Evolutionary conservation across 768 basidiomycete genomes (phyloP), one percentile per base, ranked within the genome.

Genomic region (Tephrocybe rancida): DNA sequence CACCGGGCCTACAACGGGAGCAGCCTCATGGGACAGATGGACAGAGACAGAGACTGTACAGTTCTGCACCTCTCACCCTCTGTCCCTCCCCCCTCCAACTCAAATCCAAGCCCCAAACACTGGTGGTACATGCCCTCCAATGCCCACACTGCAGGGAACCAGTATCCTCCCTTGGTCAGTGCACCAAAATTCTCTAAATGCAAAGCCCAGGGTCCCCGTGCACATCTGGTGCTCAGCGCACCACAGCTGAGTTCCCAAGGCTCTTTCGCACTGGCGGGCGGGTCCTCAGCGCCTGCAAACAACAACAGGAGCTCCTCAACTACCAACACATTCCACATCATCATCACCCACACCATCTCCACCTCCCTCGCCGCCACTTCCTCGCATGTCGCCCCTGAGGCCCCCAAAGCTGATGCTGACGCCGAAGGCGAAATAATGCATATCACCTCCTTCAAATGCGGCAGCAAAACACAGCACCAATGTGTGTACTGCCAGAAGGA

Each of bases 401-500:
- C 22, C 44, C 44, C 13, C 11, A 0, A 4, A 0, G 10, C 2
- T 4, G 19, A 5, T 13, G 34, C 51, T 27, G 27, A 30, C 19
- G 44, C n/a, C n/a, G n/a, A n/a, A n/a, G n/a, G n/a, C n/a, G n/a
- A n/a, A n/a, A n/a, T n/a, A n/a, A n/a, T n/a, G 53, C 57, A 49
- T 13, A 58, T 58, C 6, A 53, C 57, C 3, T 51, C 49, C 11
- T 58, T 55, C 38, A 58, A 55, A 25, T 53, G 53, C 27, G 53
- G 49, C 3, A 50, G 57, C 4, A 58, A 58, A 29, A 58, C 57
- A 6, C 44, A 53, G 2, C 55, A 55, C 46, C 9, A 45, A 25
- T 58, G 57, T 13, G 22, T 58, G n/a, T n/a, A n/a, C n/a, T n/a
- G n/a, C n/a, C n/a, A n/a, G n/a, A n/a, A n/a, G n/a, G n/a, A n/a